Base-by-base conservation (phyloP, 306 rosid genomes). In the Potentilla sterilis region DNA sequence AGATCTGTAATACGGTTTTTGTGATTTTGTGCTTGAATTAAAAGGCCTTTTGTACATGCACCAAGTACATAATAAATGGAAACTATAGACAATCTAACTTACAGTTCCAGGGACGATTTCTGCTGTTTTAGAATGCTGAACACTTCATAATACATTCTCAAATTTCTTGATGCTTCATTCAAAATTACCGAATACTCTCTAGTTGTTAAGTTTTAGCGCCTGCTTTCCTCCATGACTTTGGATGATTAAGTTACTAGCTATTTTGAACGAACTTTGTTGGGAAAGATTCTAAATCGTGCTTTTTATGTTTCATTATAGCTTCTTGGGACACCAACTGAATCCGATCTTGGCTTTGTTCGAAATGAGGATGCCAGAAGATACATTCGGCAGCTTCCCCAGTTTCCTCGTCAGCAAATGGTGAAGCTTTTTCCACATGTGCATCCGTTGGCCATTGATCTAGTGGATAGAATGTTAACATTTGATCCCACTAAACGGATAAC, bases 251-350 rank as follows among this genome's bases (percentile, higher is more conserved):
- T 54, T 58, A 64, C 16, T 73, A 8, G 64, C 42, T 40, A 51
- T 63, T 79, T 12, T 72, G 54, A 77, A 68, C 28, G 28, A 68
- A 79, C 1, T 78, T 35, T 65, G 28, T 52, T 79, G 65, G 55
- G 49, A 28, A 57, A 18, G 48, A 70, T 70, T 73, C 88, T 91
- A 46, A 87, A 75, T 19, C 48, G 18, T 87, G 32, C 18, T 57
- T 22, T 32, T 79, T 69, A n/a, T 79, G 62, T 41, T 76, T 61
- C 42, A 28, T 75, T 55, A 21, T 73, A 95, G 99, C 97, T 95
- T 86, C 97, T 95, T 32, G 99, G 99, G 77, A 92, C 97, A 78
- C 99, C 99, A 83, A 87, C 90, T 34, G 99, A 95, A 22, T 91
- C 99, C 19, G 99, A 95, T 80, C 84, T 90, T 28, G 97, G 97